Percentiles rank a stretch among this genome's conserved stretches.
Conservation (phyloP, 306 rosid genomes). For the Cicer bijugum region DNA sequence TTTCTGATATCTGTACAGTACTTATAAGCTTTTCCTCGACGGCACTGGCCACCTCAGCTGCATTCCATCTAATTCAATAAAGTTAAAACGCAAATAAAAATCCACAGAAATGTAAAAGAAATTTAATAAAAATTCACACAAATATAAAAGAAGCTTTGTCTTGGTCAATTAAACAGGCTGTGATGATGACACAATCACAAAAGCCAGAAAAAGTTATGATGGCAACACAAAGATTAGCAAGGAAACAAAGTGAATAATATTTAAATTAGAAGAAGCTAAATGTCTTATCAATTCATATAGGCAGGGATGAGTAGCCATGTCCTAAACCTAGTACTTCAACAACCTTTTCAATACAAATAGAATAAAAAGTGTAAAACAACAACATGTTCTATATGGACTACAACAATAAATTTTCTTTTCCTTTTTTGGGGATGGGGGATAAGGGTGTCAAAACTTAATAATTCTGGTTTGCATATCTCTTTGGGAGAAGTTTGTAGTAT, state of each 20-base stretch:
- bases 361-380: slow-evolving; percentile 29
- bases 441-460: slow-evolving; percentile 28
- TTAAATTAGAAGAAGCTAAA: slow-evolving; percentile 14
- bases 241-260: slow-evolving; percentile 13
- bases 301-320: slow-evolving; percentile 13
- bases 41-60: slow-evolving; percentile 58
- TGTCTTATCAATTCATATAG: slow-evolving; percentile 16
- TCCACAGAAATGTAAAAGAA: slow-evolving; percentile 42
- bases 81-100: slow-evolving; percentile 40
- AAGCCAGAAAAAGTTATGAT: slow-evolving; percentile 12
- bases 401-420: slow-evolving; percentile 2
- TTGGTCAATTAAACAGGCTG: slow-evolving; percentile 11
- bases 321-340: slow-evolving; percentile 30
- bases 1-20: slow-evolving; percentile 57
- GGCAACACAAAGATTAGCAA: background rate
- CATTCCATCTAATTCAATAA: slow-evolving; percentile 68
- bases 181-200: slow-evolving; percentile 25
- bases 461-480: slow-evolving; percentile 23
- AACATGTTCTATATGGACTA: background rate
- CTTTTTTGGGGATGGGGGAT: background rate
- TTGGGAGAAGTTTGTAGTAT: slow-evolving; percentile 1
- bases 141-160: slow-evolving; percentile 28
- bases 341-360: slow-evolving; percentile 7
- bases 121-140: slow-evolving; percentile 41
- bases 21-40: slow-evolving; percentile 49